Evolutionary conservation across 345 rosid genomes (phyloP).

Genomic region (Moricandia arvensis): DNA sequence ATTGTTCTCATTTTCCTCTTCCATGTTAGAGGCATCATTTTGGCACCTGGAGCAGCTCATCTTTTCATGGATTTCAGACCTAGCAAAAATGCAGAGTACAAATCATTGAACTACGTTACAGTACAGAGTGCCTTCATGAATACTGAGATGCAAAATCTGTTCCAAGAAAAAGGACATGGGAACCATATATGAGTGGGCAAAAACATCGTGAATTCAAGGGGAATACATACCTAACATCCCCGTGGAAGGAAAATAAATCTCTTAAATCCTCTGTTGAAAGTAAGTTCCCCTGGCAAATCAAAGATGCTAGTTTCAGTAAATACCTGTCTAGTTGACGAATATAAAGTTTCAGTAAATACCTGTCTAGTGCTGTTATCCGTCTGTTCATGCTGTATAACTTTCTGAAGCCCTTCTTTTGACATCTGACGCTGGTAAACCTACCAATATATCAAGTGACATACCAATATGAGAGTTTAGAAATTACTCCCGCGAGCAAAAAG

Average conservation of each 20-base stretch:
- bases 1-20: constrained; percentile 39
- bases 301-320: constrained; percentile 8
- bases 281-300: constrained; percentile 62
- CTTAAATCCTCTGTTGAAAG: constrained; percentile 87
- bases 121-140: neutral
- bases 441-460: constrained; percentile 22
- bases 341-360: constrained; percentile 41
- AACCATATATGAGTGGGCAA: neutral
- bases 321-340: constrained; percentile 48
- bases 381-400: constrained; percentile 80
- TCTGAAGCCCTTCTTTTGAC: constrained; percentile 99
- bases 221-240: constrained; percentile 57
- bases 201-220: neutral
- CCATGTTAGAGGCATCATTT: constrained; percentile 30
- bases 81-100: constrained; percentile 23
- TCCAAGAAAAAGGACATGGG: neutral
- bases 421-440: constrained; percentile 98
- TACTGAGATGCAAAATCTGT: constrained; percentile 1
- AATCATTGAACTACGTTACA: neutral
- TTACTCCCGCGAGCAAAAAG: constrained; percentile 7
- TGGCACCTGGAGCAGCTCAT: constrained; percentile 76
- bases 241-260: constrained; percentile 79
- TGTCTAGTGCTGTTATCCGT: constrained; percentile 46
- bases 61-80: constrained; percentile 93
- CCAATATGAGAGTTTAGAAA: constrained; percentile 18